A percentile compares a stretch with the other conserved stretches of the same genome.
Evolutionary conservation across 2,329 filamentous ascomycete species (phyloP).

Genomic region (Orbilia brochopaga): DNA sequence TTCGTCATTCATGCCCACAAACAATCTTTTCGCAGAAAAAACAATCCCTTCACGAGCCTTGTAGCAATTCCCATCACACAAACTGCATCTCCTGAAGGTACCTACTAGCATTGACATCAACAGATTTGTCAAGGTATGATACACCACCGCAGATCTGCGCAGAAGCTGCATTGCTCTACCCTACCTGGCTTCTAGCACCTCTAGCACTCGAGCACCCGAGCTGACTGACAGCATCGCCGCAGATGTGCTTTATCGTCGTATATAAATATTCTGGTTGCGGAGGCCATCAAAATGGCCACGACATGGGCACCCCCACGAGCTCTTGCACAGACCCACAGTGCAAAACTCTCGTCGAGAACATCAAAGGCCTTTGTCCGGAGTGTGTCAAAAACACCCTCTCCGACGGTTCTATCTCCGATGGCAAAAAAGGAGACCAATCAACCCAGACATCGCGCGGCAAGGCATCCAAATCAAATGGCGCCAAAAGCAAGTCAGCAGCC

Average conservation of each 20-base stretch:
- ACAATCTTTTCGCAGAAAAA: neutral
- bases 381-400: slow-evolving; percentile 27
- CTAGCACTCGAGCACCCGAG: too few relatives aligned
- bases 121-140: too few relatives aligned
- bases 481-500: too few relatives aligned
- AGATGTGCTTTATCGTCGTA: slow-evolving; percentile 37
- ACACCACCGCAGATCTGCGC: too few relatives aligned
- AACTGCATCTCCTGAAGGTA: slow-evolving; percentile 6
- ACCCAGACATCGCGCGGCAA: slow-evolving; percentile 6
- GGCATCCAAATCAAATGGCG: neutral
- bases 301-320: slow-evolving; percentile 12
- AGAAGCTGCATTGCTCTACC: too few relatives aligned
- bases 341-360: slow-evolving; percentile 18
- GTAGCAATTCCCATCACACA: slow-evolving; percentile 12
- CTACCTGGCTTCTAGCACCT: too few relatives aligned
- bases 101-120: too few relatives aligned
- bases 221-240: neutral
- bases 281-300: slow-evolving; percentile 37
- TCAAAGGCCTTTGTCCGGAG: slow-evolving; percentile 31
- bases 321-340: slow-evolving; percentile 25
- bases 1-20: neutral
- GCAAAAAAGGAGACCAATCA: neutral
- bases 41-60: too few relatives aligned
- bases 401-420: slow-evolving; percentile 18
- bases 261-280: slow-evolving; percentile 25